A percentile compares a stretch with the other conserved stretches of the same genome.
Evolutionary conservation across 2,329 filamentous ascomycete genomes (phyloP).

Genomic region (Pyrenochaeta sp.): DNA sequence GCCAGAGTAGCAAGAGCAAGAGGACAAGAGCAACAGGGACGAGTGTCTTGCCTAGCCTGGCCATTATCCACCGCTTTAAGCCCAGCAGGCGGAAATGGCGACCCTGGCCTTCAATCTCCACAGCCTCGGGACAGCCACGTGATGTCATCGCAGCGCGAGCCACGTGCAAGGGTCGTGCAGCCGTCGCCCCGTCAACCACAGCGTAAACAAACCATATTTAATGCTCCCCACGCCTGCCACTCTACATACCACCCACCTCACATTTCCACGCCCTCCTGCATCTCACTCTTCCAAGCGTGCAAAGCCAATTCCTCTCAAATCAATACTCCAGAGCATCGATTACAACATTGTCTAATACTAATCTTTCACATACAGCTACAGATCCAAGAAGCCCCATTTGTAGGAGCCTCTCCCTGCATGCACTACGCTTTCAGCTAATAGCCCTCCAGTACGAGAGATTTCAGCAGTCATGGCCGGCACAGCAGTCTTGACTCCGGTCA

Average conservation of each 20-base stretch:
- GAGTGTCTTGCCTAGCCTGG: too few relatives aligned
- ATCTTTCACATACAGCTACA: slow-evolving; percentile 45
- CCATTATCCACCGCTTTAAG: too few relatives aligned
- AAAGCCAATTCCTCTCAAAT: slow-evolving; percentile 41
- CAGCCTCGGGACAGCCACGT: slow-evolving; percentile 26
- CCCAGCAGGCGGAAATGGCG: too few relatives aligned
- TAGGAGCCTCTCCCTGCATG: slow-evolving; percentile 25
- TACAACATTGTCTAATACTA: slow-evolving; percentile 51
- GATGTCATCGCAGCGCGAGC: slow-evolving; percentile 37
- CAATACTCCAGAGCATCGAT: slow-evolving; percentile 51
- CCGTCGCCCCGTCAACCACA: slow-evolving; percentile 42
- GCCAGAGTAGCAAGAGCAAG: background rate
- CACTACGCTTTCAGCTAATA: slow-evolving; percentile 26
- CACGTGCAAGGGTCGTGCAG: slow-evolving; percentile 17
- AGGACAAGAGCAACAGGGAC: too few relatives aligned
- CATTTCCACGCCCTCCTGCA: slow-evolving; percentile 11
- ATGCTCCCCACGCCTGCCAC: slow-evolving; percentile 33
- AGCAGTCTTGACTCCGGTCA: slow-evolving; percentile 87
- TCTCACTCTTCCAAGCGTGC: slow-evolving; percentile 23
- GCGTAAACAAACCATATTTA: slow-evolving; percentile 50
- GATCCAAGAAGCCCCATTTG: slow-evolving; percentile 34
- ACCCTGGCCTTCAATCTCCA: slow-evolving; percentile 12
- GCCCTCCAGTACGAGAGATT: slow-evolving; percentile 25
- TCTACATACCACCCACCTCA: slow-evolving; percentile 23
- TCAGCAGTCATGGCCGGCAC: slow-evolving; percentile 76